phyloP scores from a whole-genome alignment of 306 rosid species.

The Cyamopsis tetragonoloba region DNA sequence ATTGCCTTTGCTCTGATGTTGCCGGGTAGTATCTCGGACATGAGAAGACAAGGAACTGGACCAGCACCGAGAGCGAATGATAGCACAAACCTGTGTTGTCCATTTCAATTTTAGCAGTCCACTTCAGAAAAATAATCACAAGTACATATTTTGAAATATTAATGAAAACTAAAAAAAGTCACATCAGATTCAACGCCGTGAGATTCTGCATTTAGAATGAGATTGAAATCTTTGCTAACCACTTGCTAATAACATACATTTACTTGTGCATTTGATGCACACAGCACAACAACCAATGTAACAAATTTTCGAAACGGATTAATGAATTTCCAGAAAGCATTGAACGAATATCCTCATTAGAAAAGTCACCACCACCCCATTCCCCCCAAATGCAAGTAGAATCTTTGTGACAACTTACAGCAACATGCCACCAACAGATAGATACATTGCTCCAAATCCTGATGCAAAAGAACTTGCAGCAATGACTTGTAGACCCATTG shows the following conservation, averaged over 20 bases:
- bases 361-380: not conserved
- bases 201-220: conserved; percentile 9
- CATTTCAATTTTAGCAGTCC: conserved; percentile 26
- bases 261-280: conserved; percentile 7
- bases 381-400: not conserved
- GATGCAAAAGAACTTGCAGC: conserved; percentile 60
- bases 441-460: conserved; percentile 50
- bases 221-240: conserved; percentile 3
- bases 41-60: conserved; percentile 80
- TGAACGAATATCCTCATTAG: not conserved
- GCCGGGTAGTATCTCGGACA: conserved; percentile 69
- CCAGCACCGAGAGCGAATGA: conserved; percentile 74
- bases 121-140: too few species aligned
- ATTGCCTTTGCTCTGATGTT: conserved; percentile 77
- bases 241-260: not conserved
- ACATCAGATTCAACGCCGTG: not conserved
- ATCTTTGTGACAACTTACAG: conserved; percentile 54
- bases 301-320: not conserved
- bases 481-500: conserved; percentile 64
- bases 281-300: too few species aligned
- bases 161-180: not conserved
- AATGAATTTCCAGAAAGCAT: not conserved
- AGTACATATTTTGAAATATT: not conserved
- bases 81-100: conserved; percentile 59
- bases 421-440: conserved; percentile 79